Evolutionary conservation across 441 rosid genomes (phyloP).

Genomic region (Jatropha podagrica): DNA sequence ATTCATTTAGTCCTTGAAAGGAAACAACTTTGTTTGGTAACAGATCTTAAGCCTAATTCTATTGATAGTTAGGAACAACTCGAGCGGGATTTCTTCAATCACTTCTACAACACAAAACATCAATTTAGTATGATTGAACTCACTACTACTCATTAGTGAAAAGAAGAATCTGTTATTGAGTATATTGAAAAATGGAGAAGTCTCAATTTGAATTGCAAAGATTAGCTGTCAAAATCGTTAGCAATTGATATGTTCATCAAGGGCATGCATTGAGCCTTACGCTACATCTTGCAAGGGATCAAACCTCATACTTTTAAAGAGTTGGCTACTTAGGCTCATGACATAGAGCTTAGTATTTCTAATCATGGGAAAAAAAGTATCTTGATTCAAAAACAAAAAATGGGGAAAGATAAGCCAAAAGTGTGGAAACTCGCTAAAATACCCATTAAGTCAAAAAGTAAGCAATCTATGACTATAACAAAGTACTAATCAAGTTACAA

Average conservation of each 20-base stretch:
- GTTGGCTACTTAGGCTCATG: not conserved
- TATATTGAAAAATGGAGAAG: no score
- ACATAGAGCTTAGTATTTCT: not conserved
- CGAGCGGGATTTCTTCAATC: not conserved
- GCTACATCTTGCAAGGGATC: not conserved
- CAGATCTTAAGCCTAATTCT: not conserved
- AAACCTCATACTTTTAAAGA: not conserved
- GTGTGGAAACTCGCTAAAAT: rapidly evolving
- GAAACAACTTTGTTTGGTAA: no score
- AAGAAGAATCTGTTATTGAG: not conserved
- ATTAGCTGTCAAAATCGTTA: no score
- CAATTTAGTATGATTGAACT: not conserved
- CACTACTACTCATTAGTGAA: not conserved
- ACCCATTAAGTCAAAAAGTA: not conserved
- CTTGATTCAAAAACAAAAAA: not conserved
- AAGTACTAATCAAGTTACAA: not conserved
- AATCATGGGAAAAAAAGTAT: not conserved
- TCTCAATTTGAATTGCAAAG: no score
- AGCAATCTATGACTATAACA: no score
- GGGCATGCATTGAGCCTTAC: not conserved
- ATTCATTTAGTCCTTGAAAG: no score
- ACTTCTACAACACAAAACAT: not conserved
- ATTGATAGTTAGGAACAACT: not conserved
- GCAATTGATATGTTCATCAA: no score
- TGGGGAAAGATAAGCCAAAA: not conserved